These are phyloP conservation scores for Tulasnella sp. DNA, from an alignment of 768 basidiomycete genomes.

Conservation along the genomic window DNA sequence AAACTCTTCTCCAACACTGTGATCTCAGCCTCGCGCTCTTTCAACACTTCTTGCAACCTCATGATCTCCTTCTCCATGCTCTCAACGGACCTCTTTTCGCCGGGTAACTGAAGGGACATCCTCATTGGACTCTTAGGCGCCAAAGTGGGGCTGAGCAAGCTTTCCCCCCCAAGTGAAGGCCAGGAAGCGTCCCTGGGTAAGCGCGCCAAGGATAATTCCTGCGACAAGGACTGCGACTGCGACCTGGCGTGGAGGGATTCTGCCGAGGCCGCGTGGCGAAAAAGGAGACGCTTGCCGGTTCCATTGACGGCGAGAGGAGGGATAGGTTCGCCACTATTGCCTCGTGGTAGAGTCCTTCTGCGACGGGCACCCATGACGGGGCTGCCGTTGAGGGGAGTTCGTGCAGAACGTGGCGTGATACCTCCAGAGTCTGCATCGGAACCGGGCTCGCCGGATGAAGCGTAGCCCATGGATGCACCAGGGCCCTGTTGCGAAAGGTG, in stretches of 20 bases:
- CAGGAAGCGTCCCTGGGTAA: constrained; percentile 35
- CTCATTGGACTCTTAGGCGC: constrained; percentile 27
- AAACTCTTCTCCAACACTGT: constrained; percentile 59
- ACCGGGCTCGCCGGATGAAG: constrained; percentile 14
- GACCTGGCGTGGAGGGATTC: constrained; percentile 89
- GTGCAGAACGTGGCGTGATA: not conserved
- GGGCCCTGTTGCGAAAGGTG: constrained; percentile 14
- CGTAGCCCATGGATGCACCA: not conserved
- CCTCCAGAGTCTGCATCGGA: constrained; percentile 11
- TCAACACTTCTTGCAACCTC: constrained; percentile 88
- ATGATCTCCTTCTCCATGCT: constrained; percentile 94
- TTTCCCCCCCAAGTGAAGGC: constrained; percentile 30
- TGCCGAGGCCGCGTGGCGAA: constrained; percentile 79
- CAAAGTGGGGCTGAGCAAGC: constrained; percentile 28
- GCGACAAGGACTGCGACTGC: constrained; percentile 90
- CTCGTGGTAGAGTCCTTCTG: not conserved
- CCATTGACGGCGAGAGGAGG: constrained; percentile 23
- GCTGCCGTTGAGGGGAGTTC: not conserved
- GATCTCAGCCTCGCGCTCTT: constrained; percentile 90
- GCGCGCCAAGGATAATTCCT: constrained; percentile 56
- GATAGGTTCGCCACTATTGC: constrained; percentile 2
- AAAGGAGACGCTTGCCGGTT: constrained; percentile 63
- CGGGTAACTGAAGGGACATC: constrained; percentile 26
- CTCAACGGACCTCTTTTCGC: constrained; percentile 45
- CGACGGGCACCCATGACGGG: constrained; percentile 13